Evolutionary conservation across 225 moss, liverwort and hornwort genomes (phyloP), one percentile per base, ranked within the genome.

Genomic region (Polytrichum formosum): DNA sequence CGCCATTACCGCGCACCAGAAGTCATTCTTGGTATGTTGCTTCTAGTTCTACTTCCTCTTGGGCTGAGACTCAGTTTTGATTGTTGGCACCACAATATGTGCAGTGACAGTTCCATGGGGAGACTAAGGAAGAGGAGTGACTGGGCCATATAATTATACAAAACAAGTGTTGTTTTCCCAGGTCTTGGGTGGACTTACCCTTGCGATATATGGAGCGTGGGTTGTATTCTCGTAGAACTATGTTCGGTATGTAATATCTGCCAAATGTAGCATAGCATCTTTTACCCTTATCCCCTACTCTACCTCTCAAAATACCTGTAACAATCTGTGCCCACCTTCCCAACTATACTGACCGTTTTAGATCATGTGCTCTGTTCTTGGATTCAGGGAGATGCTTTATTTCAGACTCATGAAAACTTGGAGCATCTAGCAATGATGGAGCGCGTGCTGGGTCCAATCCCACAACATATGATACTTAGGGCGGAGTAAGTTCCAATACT

Each of bases 341-440:
- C 46, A 46, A 46, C 46, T 46, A 13, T 46, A 16, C 46, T 46
- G 13, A 35, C 35, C 8, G 9, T 35, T 9, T 35, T 9, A 35
- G 35, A 46, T 46, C 60, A 21, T 61, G 22, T n/a, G 7, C 26
- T 26, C 21, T 21, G 7, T 26, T n/a, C 13, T n/a, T 26, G 21
- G 60, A 61, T 22, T 61, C 87, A 97, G 96, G 96, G 96, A 54
- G 93, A 92, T 79, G 96, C 96, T 61, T 75, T 97, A 61, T 97
- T 97, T 82, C 93, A 97, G 78, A 93, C 96, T 29, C 96, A 93
- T 82, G 96, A 97, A 77, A 97, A 97, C 68, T 78, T 97, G 82
- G 96, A 93, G 84, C 93, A 97, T 83, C 83, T 97, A 27, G 92
- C 96, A 8, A 97, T 97, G 96, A 93, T 93, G 96, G 96, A 97